These are phyloP conservation scores for Taxillus chinensis DNA, from an alignment of 164 flowering plant genomes.

Conservation along the genomic window DNA sequence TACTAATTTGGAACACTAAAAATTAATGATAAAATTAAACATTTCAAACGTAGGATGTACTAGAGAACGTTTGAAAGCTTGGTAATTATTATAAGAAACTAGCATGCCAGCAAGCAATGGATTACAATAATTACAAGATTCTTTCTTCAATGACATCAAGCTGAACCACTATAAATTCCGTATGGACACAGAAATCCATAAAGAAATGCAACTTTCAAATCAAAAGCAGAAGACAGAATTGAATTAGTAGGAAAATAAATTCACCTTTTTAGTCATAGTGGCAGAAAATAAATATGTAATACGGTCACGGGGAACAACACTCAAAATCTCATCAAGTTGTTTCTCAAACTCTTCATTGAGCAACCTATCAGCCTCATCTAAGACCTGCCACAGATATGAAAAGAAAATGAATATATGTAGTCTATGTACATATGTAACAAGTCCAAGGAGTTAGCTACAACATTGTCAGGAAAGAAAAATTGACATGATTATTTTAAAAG, in stretches of 20 bases:
- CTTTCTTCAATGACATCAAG: not conserved
- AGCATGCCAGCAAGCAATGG: no score
- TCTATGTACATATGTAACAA: no score
- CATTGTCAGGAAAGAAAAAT: no score
- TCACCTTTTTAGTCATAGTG: constrained; percentile 95
- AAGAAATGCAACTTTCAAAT: not conserved
- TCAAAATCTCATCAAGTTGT: constrained; percentile 71
- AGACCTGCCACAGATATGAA: constrained; percentile 37
- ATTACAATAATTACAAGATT: no score
- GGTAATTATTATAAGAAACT: no score
- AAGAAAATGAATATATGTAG: no score
- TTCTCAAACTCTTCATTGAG: constrained; percentile 88
- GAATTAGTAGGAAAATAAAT: not conserved
- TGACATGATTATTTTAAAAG: no score
- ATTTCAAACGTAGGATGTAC: no score
- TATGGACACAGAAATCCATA: not conserved
- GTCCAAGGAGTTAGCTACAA: no score
- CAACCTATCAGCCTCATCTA: constrained; percentile 97
- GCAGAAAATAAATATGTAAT: constrained; percentile 88
- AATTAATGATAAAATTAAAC: no score
- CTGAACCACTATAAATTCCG: not conserved
- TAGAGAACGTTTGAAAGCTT: no score
- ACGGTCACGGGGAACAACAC: constrained; percentile 63
- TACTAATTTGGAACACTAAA: no score
- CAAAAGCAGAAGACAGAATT: not conserved